Percentiles rank a stretch among this genome's conserved stretches.
These are phyloP conservation scores for Jamesozyma hellenica DNA, from an alignment of 805 yeast species.

Conservation along the genomic window DNA sequence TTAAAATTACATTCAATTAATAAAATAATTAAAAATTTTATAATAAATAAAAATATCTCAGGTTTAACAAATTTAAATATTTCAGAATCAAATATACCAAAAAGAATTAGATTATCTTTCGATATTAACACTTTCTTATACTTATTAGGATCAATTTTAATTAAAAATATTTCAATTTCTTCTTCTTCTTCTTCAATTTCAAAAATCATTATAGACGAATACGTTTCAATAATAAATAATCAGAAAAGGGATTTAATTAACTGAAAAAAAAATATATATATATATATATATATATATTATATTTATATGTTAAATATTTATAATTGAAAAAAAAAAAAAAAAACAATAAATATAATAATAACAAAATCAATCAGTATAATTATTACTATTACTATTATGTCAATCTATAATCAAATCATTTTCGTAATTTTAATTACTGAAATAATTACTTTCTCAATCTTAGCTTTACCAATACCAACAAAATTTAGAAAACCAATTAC, in stretches of 20 bases:
- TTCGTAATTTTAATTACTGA: slow-evolving; percentile 72
- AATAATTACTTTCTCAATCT: slow-evolving; percentile 64
- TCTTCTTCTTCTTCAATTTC: neutral
- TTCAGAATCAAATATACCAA: slow-evolving; percentile 3
- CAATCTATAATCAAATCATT: slow-evolving; percentile 34
- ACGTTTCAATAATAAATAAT: too few relatives aligned
- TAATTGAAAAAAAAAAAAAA: neutral
- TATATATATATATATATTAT: too few relatives aligned
- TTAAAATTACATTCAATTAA: neutral
- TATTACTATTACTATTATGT: too few relatives aligned
- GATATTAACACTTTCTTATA: slow-evolving; percentile 1
- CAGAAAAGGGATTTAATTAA: too few relatives aligned
- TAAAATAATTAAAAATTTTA: neutral
- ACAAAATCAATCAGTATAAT: too few relatives aligned
- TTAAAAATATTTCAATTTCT: neutral
- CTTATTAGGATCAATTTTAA: slow-evolving; percentile 1
- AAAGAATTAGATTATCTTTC: slow-evolving; percentile 1
- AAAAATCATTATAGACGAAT: neutral
- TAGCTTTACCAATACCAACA: slow-evolving; percentile 82
- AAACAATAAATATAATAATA: neutral
- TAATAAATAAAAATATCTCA: neutral
- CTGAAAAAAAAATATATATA: too few relatives aligned
- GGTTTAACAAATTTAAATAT: slow-evolving; percentile 5
- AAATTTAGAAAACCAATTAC: slow-evolving; percentile 59
- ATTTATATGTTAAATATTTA: too few relatives aligned